Base-by-base conservation (phyloP, 495 filamentous ascomycete species). In the Lasiosphaeria ovina region DNA sequence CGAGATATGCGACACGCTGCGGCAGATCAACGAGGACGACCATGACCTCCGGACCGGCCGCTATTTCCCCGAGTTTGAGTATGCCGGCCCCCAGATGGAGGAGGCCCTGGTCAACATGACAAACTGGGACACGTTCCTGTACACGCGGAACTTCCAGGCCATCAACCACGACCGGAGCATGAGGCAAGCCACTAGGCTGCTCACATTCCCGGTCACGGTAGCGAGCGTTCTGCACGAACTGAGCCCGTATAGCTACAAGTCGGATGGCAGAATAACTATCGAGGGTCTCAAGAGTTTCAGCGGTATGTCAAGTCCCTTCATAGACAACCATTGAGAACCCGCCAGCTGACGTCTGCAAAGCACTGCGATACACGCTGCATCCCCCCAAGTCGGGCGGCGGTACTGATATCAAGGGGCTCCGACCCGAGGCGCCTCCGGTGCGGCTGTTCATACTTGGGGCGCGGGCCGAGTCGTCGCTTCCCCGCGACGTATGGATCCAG, bases 41-140 rank as follows among this genome's bases (percentile, higher is more conserved):
- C 94, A 99, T 71, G 94, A 99, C 70, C 77, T 99, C 58, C 84
- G 88, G 31, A 93, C 89, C 35, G 93, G 93, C 16, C 85, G 94
- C 11, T 89, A 89, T 74, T 98, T 98, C 74, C 89, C 89, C 33
- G 95, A 99, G 72, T 97, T 97, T 72, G 82, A 91, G 54, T 97
- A 96, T 69, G 91, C 94, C 0, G 89, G 85, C 4, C 81, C 84
- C 35, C 93, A 97, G 75, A 87, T 95, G 73, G 93, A 97, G 58
- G 93, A 96, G 69, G 89, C 89, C 54, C 77, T 93, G 63, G 83
- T 96, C 55, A 99, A 99, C 77, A 93, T 98, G 89, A 96, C 89
- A 36, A 98, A 94, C 72, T 99, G 94, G 94, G 94, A 99, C 69
- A 97, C 94, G 0, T 90, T 91, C 60, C 75, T 98, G 51, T 99